Evolutionary conservation across 225 moss, liverwort and hornwort species (phyloP).

Genomic region (Physcomitrellopsis africana): DNA sequence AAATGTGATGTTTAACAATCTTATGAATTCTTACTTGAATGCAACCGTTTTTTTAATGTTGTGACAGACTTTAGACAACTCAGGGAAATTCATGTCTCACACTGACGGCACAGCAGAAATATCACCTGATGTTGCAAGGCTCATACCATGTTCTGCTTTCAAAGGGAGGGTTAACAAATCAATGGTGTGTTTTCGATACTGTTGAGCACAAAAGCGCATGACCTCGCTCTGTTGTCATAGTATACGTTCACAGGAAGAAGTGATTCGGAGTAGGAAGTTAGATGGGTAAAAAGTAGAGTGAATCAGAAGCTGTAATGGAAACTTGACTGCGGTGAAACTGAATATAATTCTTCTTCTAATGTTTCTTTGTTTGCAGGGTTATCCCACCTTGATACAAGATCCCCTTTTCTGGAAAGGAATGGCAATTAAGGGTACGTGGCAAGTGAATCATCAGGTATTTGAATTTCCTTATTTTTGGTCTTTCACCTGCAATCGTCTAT

Average conservation of each 20-base stretch:
- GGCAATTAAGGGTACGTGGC: slow-evolving; percentile 8
- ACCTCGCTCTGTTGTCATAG: too few relatives aligned
- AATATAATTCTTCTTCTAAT: background rate
- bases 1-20: background rate
- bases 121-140: slow-evolving; percentile 23
- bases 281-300: too few relatives aligned
- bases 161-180: slow-evolving; percentile 8
- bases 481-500: background rate
- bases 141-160: slow-evolving; percentile 16
- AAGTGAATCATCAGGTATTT: slow-evolving; percentile 14
- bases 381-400: slow-evolving; percentile 7
- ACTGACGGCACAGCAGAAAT: slow-evolving; percentile 31
- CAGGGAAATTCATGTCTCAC: background rate
- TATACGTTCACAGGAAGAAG: too few relatives aligned
- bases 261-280: too few relatives aligned
- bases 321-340: too few relatives aligned
- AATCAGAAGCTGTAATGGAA: too few relatives aligned
- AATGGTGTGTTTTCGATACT: background rate
- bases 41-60: background rate
- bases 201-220: too few relatives aligned
- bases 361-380: background rate
- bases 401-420: background rate
- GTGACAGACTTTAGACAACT: background rate
- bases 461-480: background rate
- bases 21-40: background rate